Evolutionary conservation across 768 basidiomycete species (phyloP).

Genomic region (Paxillus rubicundulus): DNA sequence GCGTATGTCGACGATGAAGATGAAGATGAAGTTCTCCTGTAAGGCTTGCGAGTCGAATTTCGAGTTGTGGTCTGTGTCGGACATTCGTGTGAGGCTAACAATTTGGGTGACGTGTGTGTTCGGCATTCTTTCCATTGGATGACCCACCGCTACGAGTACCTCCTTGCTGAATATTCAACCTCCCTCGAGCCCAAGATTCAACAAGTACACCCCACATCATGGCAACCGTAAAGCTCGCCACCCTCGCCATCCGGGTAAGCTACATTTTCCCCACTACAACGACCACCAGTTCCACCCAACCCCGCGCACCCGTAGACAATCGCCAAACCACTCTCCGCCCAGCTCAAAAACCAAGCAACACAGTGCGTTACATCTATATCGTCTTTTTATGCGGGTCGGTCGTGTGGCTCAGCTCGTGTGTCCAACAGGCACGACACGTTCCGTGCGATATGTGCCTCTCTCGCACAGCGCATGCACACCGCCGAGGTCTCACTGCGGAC

Average conservation of each 20-base stretch:
- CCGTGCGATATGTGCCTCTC: slow-evolving; percentile 62
- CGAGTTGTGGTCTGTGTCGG: no score
- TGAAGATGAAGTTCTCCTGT: no score
- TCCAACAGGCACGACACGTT: slow-evolving; percentile 64
- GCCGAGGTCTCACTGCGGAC: slow-evolving; percentile 71
- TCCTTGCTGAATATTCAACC: neutral
- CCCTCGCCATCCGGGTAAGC: slow-evolving; percentile 70
- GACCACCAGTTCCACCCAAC: neutral
- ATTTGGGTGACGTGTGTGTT: no score
- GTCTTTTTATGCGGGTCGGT: neutral
- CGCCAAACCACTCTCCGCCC: slow-evolving; percentile 75
- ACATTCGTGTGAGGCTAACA: no score
- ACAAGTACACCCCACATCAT: slow-evolving; percentile 34
- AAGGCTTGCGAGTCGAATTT: no score
- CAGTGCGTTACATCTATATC: slow-evolving; percentile 45
- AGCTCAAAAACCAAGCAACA: slow-evolving; percentile 67
- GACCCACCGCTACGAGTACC: no score
- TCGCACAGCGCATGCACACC: slow-evolving; percentile 77
- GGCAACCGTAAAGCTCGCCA: slow-evolving; percentile 74
- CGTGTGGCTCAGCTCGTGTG: neutral
- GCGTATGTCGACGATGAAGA: no score
- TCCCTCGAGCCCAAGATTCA: neutral
- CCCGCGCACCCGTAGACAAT: slow-evolving; percentile 51
- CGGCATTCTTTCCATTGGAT: no score
- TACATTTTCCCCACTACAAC: neutral